Evolutionary conservation across 345 rosid genomes (phyloP).

Genomic region (Eucalyptus shirleyi): DNA sequence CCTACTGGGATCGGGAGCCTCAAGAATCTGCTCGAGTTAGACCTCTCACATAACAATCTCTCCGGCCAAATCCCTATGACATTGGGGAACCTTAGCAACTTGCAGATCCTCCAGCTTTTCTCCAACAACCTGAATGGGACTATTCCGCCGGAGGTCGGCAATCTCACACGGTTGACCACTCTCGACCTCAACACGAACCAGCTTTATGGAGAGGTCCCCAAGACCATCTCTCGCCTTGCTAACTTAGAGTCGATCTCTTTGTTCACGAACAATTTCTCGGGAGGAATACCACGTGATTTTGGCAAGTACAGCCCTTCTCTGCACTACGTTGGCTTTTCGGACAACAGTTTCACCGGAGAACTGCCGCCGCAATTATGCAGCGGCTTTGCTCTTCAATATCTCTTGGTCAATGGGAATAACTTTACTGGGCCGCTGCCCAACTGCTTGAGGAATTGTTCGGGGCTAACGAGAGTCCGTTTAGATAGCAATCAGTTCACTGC

Average conservation of each 20-base stretch:
- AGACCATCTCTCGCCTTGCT: too few relatives aligned
- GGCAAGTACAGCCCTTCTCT: conserved; percentile 35
- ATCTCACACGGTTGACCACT: too few relatives aligned
- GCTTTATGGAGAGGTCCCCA: too few relatives aligned
- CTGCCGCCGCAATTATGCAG: conserved; percentile 50
- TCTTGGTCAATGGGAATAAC: conserved; percentile 34
- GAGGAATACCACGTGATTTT: conserved; percentile 4
- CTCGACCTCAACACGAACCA: accelerated
- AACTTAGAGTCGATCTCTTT: background rate
- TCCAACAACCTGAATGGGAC: background rate
- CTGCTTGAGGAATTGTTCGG: conserved; percentile 40
- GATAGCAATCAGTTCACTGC: too few relatives aligned
- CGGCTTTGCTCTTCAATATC: conserved; percentile 13
- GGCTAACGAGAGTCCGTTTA: background rate
- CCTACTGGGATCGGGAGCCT: too few relatives aligned
- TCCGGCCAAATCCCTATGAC: too few relatives aligned
- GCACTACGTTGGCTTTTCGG: conserved; percentile 30
- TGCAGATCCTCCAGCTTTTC: too few relatives aligned
- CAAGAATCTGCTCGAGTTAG: too few relatives aligned
- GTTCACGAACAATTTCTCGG: conserved; percentile 1
- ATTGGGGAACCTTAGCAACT: too few relatives aligned
- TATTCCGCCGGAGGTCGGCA: too few relatives aligned
- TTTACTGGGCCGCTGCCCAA: conserved; percentile 44
- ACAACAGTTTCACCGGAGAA: conserved; percentile 53
- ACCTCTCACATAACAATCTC: too few relatives aligned